A percentile compares a stretch with the other conserved stretches of the same genome.
Evolutionary conservation across 495 filamentous ascomycete genomes (phyloP).

Genomic region (Daldinia caldariorum): DNA sequence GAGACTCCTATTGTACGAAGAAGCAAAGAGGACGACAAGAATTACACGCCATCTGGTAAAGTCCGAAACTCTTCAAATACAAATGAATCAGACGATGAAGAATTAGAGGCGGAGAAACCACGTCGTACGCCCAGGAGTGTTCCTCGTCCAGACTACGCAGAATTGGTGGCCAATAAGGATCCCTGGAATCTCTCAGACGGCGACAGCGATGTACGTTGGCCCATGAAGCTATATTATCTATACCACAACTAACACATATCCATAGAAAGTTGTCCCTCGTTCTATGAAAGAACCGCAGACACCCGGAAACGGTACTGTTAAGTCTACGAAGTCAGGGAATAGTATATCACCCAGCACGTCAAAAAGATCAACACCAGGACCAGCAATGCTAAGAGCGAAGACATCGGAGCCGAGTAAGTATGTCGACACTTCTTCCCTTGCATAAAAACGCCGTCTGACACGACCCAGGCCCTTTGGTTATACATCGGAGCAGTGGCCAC

Average conservation of each 20-base stretch:
- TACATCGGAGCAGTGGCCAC: constrained; percentile 46
- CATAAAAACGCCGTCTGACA: constrained; percentile 3
- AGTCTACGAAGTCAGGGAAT: constrained; percentile 18
- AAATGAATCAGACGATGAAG: constrained; percentile 26
- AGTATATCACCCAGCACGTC: constrained; percentile 32
- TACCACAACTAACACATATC: constrained; percentile 8
- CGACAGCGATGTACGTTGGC: constrained; percentile 39
- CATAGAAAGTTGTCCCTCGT: constrained; percentile 28
- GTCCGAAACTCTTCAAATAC: constrained; percentile 4
- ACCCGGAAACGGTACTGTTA: constrained; percentile 3
- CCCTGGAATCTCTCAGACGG: constrained; percentile 43
- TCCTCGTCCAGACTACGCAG: constrained; percentile 46
- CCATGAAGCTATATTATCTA: neutral
- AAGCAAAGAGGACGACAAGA: constrained; percentile 33
- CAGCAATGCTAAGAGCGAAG: constrained; percentile 28
- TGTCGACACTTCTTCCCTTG: constrained; percentile 18
- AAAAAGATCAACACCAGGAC: constrained; percentile 31
- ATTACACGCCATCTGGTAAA: constrained; percentile 31
- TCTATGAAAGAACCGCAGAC: constrained; percentile 23
- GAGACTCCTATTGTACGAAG: constrained; percentile 16
- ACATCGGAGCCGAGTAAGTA: constrained; percentile 44
- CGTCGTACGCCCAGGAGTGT: constrained; percentile 41
- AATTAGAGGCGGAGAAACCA: constrained; percentile 35
- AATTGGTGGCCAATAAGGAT: constrained; percentile 44
- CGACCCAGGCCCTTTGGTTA: constrained; percentile 45